These are phyloP conservation scores for Aechmea fasciata DNA, from an alignment of 176 grass and related monocot species.

Conservation along the genomic window DNA sequence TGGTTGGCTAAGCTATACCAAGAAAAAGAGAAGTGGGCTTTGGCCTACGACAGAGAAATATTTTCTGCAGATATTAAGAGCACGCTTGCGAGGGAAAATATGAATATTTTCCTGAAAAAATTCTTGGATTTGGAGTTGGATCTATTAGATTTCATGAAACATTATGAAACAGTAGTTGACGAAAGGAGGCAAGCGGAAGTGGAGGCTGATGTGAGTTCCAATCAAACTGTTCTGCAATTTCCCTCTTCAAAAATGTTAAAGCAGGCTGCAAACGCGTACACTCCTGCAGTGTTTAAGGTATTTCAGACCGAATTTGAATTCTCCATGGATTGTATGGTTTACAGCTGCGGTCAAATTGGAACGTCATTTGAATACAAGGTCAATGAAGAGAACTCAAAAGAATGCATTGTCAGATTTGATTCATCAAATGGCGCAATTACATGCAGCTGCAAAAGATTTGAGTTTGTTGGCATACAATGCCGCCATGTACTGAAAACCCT, in stretches of 20 bases:
- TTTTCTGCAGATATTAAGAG: slow-evolving; percentile 70
- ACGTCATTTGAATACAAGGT: slow-evolving; percentile 64
- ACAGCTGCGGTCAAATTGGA: slow-evolving; percentile 40
- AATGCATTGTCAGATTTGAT: slow-evolving; percentile 56
- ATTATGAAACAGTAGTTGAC: slow-evolving; percentile 58
- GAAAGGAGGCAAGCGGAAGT: slow-evolving; percentile 63
- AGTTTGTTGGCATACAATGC: slow-evolving; percentile 68
- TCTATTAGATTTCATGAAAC: slow-evolving; percentile 59
- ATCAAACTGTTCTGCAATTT: slow-evolving; percentile 49
- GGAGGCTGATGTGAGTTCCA: slow-evolving; percentile 46
- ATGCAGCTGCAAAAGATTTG: slow-evolving; percentile 80
- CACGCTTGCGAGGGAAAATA: slow-evolving; percentile 64
- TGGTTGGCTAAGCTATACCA: slow-evolving; percentile 48
- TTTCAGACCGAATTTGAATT: slow-evolving; percentile 82
- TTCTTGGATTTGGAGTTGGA: slow-evolving; percentile 66
- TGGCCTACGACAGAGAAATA: slow-evolving; percentile 47
- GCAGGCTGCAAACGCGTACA: slow-evolving; percentile 68
- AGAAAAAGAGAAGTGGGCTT: slow-evolving; percentile 70
- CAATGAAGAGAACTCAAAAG: slow-evolving; percentile 54
- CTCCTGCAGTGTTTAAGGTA: slow-evolving; percentile 65
- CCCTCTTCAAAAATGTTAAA: slow-evolving; percentile 61
- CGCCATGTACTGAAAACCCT: slow-evolving; percentile 76
- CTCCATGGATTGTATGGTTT: slow-evolving; percentile 82
- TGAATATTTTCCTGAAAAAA: slow-evolving; percentile 45
- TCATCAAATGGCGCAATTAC: slow-evolving; percentile 56